A percentile compares a stretch with the other conserved stretches of the same genome.
These are phyloP conservation scores for Fragilaria crotonensis DNA, from an alignment of 108 stramenopile genomes.

Conservation along the genomic window DNA sequence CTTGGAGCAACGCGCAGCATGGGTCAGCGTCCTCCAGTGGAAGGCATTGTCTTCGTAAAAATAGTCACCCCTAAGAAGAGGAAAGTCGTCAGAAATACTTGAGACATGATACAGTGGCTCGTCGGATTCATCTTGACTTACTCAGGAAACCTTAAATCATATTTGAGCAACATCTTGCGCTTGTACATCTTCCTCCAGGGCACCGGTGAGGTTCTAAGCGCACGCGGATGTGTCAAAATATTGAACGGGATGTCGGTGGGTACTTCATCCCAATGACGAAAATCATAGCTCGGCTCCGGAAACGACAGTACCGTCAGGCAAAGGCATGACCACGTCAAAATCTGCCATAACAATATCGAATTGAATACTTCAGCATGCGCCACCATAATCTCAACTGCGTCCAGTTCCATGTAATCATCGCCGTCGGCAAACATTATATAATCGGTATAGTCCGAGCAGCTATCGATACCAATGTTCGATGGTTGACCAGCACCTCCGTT, in stretches of 20 bases:
- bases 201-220: not conserved
- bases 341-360: constrained; percentile 2
- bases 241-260: constrained; percentile 4
- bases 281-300: not conserved
- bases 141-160: constrained; percentile 4
- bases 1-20: constrained; percentile 4
- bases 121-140: not conserved
- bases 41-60: constrained; percentile 8
- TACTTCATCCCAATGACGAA: constrained; percentile 1
- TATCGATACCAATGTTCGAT: constrained; percentile 5
- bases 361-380: not conserved
- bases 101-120: not conserved
- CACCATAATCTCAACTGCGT: constrained; percentile 3
- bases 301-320: not conserved
- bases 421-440: constrained; percentile 9
- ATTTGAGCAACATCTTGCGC: not conserved
- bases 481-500: constrained; percentile 6
- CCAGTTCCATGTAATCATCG: constrained; percentile 10
- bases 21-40: constrained; percentile 1
- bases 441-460: not conserved
- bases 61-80: constrained; percentile 1
- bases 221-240: not conserved
- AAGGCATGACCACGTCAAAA: not conserved
- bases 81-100: not conserved
- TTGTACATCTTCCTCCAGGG: constrained; percentile 5